These are phyloP conservation scores for Excoecaria cochinchinensis DNA, from an alignment of 345 rosid species.

Conservation along the genomic window DNA sequence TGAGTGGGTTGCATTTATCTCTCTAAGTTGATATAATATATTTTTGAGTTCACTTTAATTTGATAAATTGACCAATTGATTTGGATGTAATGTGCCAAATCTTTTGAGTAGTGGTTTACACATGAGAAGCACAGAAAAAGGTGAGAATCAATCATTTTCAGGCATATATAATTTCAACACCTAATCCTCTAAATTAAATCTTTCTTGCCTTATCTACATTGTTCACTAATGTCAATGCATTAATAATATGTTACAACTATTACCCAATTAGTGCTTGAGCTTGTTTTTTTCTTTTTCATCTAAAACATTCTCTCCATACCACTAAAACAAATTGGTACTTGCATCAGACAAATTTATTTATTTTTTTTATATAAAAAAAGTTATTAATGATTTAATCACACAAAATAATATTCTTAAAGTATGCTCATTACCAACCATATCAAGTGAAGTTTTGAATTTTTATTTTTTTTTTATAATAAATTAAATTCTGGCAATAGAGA, in stretches of 20 bases:
- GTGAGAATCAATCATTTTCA: conserved; percentile 14
- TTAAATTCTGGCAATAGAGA: background rate
- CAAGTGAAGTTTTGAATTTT: too few relatives aligned
- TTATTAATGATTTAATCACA: too few relatives aligned
- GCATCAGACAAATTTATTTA: too few relatives aligned
- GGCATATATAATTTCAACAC: background rate
- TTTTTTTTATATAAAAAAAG: too few relatives aligned
- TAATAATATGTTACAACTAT: background rate
- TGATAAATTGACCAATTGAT: conserved; percentile 6
- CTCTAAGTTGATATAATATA: background rate
- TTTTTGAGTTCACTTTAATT: background rate
- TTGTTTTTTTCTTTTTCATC: too few relatives aligned
- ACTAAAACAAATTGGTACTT: background rate
- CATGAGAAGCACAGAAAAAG: conserved; percentile 13
- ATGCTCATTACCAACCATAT: too few relatives aligned
- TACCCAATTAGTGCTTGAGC: too few relatives aligned
- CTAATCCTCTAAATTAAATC: background rate
- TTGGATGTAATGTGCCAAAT: conserved; percentile 15
- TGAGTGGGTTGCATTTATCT: background rate
- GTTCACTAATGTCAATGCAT: background rate
- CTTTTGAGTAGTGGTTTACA: conserved; percentile 27
- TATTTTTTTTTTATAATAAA: too few relatives aligned
- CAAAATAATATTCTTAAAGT: too few relatives aligned
- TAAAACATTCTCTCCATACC: too few relatives aligned
- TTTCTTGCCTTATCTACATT: background rate